These are phyloP conservation scores for Celoporthe dispersa DNA, from an alignment of 2,329 filamentous ascomycete species.

Conservation along the genomic window DNA sequence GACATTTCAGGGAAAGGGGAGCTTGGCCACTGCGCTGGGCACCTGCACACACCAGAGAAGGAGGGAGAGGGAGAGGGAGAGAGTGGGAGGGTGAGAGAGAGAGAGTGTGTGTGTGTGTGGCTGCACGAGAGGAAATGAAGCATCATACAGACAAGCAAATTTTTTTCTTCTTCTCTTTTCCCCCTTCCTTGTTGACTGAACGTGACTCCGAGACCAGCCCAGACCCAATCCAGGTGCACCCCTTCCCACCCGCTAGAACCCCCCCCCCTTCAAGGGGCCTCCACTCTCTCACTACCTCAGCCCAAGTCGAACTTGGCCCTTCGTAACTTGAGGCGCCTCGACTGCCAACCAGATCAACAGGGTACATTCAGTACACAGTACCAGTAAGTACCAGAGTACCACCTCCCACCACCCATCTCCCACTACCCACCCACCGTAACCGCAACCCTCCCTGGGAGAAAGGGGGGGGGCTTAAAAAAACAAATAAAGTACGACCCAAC, in stretches of 20 bases:
- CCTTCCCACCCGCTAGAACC: not conserved
- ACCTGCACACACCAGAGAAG: not conserved
- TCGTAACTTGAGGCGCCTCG: not conserved
- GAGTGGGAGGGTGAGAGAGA: no score
- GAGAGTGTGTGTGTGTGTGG: no score
- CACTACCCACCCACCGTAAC: not conserved
- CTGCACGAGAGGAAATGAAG: slow-evolving; percentile 6
- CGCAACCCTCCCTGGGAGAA: slow-evolving; percentile 17
- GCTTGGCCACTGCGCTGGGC: slow-evolving; percentile 23
- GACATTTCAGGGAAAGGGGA: slow-evolving; percentile 24
- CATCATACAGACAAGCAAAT: slow-evolving; percentile 22
- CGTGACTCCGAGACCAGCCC: slow-evolving; percentile 20
- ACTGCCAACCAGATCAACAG: not conserved
- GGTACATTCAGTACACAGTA: not conserved
- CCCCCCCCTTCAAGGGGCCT: not conserved
- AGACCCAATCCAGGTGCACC: slow-evolving; percentile 20
- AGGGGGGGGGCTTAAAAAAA: slow-evolving; percentile 17
- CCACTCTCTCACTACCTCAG: not conserved
- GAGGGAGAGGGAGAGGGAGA: not conserved
- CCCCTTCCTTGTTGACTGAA: slow-evolving; percentile 14
- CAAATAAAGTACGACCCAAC: slow-evolving; percentile 32
- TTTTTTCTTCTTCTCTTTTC: not conserved
- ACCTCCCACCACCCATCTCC: no score
- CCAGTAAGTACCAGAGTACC: not conserved
- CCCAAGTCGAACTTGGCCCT: not conserved